Conservation (phyloP, 306 rosid species). For the Neltuma alba region DNA sequence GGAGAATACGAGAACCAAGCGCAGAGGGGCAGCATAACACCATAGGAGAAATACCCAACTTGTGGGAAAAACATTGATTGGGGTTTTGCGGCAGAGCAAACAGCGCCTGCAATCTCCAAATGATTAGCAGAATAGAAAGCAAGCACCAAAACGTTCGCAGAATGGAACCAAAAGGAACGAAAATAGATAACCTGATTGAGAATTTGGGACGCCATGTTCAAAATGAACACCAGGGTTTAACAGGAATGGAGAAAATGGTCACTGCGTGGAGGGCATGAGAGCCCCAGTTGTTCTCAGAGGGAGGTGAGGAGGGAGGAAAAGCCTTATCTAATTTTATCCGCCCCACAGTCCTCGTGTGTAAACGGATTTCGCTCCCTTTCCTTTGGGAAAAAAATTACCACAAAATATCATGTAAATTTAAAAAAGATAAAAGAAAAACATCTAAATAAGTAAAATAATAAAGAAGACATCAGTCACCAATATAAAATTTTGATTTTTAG, state of each 20-base stretch:
- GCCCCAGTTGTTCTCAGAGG: not conserved
- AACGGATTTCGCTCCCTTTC: not conserved
- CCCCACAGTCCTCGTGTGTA: conserved; percentile 12
- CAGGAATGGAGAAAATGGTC: conserved; percentile 14
- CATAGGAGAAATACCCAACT: conserved; percentile 44
- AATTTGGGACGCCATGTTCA: conserved; percentile 67
- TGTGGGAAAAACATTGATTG: conserved; percentile 42
- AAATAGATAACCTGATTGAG: conserved; percentile 67
- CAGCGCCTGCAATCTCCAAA: conserved; percentile 49
- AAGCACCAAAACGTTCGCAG: not conserved
- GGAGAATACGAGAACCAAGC: conserved; percentile 31
- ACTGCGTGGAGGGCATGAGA: conserved; percentile 39
- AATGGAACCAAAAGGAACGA: not conserved
- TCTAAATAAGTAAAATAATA: too few relatives aligned
- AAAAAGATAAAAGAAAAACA: too few relatives aligned
- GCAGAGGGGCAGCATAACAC: conserved; percentile 42
- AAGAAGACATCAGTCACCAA: too few relatives aligned
- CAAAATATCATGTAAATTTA: too few relatives aligned
- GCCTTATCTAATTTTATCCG: conserved; percentile 41
- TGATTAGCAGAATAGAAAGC: conserved; percentile 15
- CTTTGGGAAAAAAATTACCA: too few relatives aligned
- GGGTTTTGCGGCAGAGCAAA: conserved; percentile 51
- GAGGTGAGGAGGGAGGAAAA: not conserved
- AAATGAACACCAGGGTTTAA: conserved; percentile 27
- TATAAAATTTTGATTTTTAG: too few relatives aligned